phyloP scores from a whole-genome alignment of 164 flowering plant genomes.

The Pachysandra terminalis region DNA sequence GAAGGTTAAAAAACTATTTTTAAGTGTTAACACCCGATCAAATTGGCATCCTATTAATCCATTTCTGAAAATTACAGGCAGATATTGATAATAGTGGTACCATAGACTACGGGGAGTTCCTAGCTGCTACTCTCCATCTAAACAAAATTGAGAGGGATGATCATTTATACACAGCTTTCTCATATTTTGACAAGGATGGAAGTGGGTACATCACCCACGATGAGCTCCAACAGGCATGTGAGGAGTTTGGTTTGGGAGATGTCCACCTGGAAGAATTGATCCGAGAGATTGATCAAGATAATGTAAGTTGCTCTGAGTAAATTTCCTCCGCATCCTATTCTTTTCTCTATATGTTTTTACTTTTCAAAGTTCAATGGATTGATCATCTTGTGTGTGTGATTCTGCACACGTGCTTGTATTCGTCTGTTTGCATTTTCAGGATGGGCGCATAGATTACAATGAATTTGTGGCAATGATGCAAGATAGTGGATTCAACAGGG shows the following conservation, averaged over 20 bases:
- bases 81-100: conserved; percentile 72
- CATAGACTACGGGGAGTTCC: conserved; percentile 63
- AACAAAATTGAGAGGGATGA: conserved; percentile 66
- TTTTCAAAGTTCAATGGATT: too few species aligned
- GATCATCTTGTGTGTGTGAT: too few species aligned
- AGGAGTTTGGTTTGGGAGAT: conserved; percentile 49
- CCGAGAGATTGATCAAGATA: conserved; percentile 69
- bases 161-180: conserved; percentile 63
- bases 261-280: conserved; percentile 55
- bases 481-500: conserved; percentile 36
- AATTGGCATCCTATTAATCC: background rate
- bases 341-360: background rate
- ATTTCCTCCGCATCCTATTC: too few species aligned
- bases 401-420: too few species aligned
- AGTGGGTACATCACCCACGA: conserved; percentile 78
- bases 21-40: too few species aligned
- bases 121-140: conserved; percentile 71
- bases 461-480: conserved; percentile 87
- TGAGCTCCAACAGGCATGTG: conserved; percentile 76
- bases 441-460: conserved; percentile 73
- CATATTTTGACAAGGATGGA: conserved; percentile 74
- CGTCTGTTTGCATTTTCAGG: conserved; percentile 32
- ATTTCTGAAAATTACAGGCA: conserved; percentile 33
- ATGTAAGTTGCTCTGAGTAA: conserved; percentile 29
- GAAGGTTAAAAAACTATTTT: background rate